Percentiles rank a stretch among this genome's conserved stretches.
phyloP scores from a whole-genome alignment of 148 eudicot genomes.

The Mesembryanthemum crystallinum region DNA sequence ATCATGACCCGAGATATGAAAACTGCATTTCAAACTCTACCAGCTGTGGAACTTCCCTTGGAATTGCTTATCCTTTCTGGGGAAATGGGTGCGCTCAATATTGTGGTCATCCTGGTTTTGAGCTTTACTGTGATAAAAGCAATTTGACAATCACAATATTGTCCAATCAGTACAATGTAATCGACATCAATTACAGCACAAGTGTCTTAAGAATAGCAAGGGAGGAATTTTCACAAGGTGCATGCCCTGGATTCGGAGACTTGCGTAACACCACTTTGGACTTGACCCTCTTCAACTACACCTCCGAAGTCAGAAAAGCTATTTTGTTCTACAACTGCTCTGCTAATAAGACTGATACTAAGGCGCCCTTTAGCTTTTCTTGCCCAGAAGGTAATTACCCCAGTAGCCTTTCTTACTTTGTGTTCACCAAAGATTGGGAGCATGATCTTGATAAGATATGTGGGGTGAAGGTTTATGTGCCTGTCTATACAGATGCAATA shows the following conservation, averaged over 20 bases:
- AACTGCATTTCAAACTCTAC: neutral
- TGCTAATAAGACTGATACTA: too few species aligned
- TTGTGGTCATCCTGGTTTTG: slow-evolving; percentile 17
- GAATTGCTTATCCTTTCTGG: slow-evolving; percentile 16
- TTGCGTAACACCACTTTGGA: slow-evolving; percentile 19
- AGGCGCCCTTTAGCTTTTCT: slow-evolving; percentile 13
- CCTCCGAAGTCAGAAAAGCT: slow-evolving; percentile 7
- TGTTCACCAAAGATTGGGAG: neutral
- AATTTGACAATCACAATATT: neutral
- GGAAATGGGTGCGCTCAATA: slow-evolving; percentile 10
- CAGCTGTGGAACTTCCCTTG: slow-evolving; percentile 5
- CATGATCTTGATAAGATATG: neutral
- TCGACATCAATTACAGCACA: slow-evolving; percentile 13
- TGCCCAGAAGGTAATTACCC: neutral
- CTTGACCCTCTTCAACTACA: slow-evolving; percentile 14
- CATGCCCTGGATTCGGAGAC: neutral
- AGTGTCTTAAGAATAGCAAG: neutral
- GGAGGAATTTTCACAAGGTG: neutral
- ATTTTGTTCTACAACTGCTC: slow-evolving; percentile 20
- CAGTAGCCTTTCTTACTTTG: slow-evolving; percentile 7
- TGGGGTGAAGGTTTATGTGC: slow-evolving; percentile 9
- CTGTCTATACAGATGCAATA: neutral
- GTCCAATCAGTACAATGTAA: neutral
- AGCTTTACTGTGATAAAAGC: slow-evolving; percentile 14
- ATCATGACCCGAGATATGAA: neutral